phyloP scores from a whole-genome alignment of 768 basidiomycete genomes.

The Amanita inopinata region DNA sequence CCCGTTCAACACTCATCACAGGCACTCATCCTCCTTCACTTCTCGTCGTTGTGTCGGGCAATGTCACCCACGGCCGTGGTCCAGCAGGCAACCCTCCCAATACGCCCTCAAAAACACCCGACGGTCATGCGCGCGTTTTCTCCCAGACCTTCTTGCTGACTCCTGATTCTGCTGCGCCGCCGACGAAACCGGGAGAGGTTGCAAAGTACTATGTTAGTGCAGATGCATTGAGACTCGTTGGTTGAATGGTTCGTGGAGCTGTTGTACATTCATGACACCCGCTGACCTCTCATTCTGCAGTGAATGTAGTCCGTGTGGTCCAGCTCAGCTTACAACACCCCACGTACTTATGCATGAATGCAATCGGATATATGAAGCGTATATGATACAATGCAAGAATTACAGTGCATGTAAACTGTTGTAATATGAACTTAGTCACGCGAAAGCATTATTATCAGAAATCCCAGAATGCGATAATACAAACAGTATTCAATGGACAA shows the following conservation, averaged over 20 bases:
- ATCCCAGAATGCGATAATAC: not conserved
- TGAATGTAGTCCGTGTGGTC: no score
- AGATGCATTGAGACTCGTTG: conserved; percentile 77
- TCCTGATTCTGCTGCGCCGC: conserved; percentile 58
- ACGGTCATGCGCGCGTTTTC: conserved; percentile 78
- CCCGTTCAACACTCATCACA: conserved; percentile 19
- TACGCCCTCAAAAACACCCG: conserved; percentile 42
- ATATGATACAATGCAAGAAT: no score
- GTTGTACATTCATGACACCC: no score
- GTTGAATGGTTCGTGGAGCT: conserved; percentile 26
- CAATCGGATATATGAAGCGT: no score
- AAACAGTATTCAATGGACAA: not conserved
- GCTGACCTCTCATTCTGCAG: no score
- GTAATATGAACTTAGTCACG: not conserved
- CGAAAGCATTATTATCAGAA: not conserved
- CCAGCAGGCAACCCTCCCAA: conserved; percentile 47
- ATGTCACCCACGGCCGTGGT: conserved; percentile 59
- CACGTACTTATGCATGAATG: no score
- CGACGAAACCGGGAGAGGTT: conserved; percentile 58
- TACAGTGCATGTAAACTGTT: no score
- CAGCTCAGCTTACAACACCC: no score
- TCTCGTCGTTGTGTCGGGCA: conserved; percentile 72
- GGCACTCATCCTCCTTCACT: conserved; percentile 74
- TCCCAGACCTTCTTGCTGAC: conserved; percentile 82
- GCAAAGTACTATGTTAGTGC: conserved; percentile 77